Percentiles rank a stretch among this genome's conserved stretches.
Conservation (phyloP, 73 alveolate genomes). For the Durusdinium trenchii region DNA sequence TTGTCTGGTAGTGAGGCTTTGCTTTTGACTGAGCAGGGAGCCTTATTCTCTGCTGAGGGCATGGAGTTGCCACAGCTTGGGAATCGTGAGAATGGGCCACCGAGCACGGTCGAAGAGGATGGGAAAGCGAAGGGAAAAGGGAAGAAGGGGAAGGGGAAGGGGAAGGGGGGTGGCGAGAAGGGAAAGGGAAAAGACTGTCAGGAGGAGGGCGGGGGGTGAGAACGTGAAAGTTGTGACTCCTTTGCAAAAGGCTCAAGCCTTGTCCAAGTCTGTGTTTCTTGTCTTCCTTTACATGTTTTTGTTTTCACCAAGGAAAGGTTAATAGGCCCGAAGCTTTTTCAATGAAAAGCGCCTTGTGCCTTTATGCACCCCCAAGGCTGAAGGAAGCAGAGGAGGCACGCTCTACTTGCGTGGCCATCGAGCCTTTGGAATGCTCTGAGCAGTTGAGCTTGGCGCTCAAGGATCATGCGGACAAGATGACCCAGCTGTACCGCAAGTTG, state of each 20-base stretch:
- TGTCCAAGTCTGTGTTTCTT: neutral
- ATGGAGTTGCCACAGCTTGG: neutral
- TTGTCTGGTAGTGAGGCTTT: neutral
- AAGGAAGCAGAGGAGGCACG: slow-evolving; percentile 30
- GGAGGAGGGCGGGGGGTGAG: neutral
- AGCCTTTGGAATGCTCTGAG: neutral
- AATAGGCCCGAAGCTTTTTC: no score
- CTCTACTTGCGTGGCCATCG: neutral
- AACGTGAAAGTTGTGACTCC: neutral
- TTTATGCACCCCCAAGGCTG: neutral
- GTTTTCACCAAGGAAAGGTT: no score
- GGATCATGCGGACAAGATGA: neutral
- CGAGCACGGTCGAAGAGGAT: neutral
- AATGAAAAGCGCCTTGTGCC: no score
- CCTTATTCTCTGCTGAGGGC: neutral
- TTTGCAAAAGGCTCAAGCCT: neutral
- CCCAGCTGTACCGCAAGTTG: neutral
- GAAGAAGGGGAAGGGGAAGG: neutral
- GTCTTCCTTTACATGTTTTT: no score
- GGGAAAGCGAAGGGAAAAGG: no score
- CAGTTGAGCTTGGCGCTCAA: neutral
- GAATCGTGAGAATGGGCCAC: neutral
- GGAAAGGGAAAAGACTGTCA: neutral
- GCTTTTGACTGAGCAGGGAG: neutral
- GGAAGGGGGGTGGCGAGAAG: neutral